A percentile compares a stretch with the other conserved stretches of the same genome.
Conservation (phyloP, 140 eudicot species). For the Oenanthe javanica region DNA sequence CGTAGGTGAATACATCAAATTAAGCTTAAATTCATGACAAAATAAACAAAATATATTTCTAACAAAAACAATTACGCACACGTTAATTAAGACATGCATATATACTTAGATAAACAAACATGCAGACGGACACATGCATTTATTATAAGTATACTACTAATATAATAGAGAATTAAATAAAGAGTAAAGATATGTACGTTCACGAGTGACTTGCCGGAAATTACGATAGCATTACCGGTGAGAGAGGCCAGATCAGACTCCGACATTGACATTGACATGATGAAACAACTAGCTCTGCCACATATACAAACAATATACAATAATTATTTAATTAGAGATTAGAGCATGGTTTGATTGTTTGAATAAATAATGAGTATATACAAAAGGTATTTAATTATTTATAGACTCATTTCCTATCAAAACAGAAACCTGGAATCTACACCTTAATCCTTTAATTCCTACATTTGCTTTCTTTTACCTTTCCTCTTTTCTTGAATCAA, state of each 20-base stretch:
- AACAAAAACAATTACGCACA: neutral
- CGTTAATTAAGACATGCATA: neutral
- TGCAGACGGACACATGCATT: neutral
- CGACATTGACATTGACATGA: slow-evolving; percentile 2
- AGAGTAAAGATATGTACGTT: neutral
- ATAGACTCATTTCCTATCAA: neutral
- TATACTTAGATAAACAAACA: neutral
- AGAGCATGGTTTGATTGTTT: no score
- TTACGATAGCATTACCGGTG: neutral
- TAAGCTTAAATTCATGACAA: neutral
- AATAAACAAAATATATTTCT: neutral
- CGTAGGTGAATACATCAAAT: no score
- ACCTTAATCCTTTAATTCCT: neutral
- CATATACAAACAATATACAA: neutral
- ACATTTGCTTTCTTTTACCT: neutral
- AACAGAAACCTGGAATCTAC: neutral
- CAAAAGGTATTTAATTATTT: neutral
- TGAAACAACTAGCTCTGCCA: neutral
- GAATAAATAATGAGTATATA: no score
- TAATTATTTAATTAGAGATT: no score
- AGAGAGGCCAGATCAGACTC: neutral
- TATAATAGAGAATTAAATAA: neutral
- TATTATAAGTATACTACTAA: neutral
- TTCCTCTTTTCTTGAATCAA: no score
- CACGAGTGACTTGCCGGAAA: slow-evolving; percentile 5